Evolutionary conservation across 768 basidiomycete species (phyloP), one percentile per base, ranked within the genome.

Genomic region (Boletales sp.): DNA sequence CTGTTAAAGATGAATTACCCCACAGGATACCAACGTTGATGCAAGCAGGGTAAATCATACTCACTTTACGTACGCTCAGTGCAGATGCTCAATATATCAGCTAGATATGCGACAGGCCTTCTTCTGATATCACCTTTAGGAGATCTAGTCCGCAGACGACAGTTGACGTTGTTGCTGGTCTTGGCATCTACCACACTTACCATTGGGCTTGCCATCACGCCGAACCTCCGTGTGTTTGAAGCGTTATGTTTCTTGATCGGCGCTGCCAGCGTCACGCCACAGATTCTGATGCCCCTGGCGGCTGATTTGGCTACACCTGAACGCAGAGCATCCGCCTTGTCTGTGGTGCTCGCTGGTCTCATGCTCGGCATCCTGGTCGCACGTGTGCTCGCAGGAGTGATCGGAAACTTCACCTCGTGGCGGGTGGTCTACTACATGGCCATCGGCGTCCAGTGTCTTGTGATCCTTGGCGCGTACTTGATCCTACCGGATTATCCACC

Each of bases 401-500:
- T 94, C 38, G 84, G 84, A 4, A 74, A 92, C 55, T 90, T 83
- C 56, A 72, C 73, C 0, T 74, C 77, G 14, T 93, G 86, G 84
- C 73, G 83, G 18, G 80, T 86, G 31, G 83, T 89, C 29, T 93
- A 90, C 62, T 91, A 83, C 68, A 72, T 90, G 66, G 79, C 87
- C 3, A 80, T 90, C 40, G 87, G 83, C 5, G 69, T 88, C 14
- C 91, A 92, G 62, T 69, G 54, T 48, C 47, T 77, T 21, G 80
- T 90, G 12, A 68, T 86, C 8, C 34, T 76, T 5, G 74, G 85
- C 19, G 69, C 82, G 37, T 92, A 86, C 60, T 64, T 80, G 18
- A 56, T 83, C 47, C 69, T 92, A n/a, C 90, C 90, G 1, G 90
- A 94, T 66, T 92, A 87, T 59, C 91, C 90, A 1, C 79, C 85